A percentile compares a stretch with the other conserved stretches of the same genome.
These are phyloP conservation scores for Arachis stenosperma DNA, from an alignment of 306 rosid species.

Conservation along the genomic window DNA sequence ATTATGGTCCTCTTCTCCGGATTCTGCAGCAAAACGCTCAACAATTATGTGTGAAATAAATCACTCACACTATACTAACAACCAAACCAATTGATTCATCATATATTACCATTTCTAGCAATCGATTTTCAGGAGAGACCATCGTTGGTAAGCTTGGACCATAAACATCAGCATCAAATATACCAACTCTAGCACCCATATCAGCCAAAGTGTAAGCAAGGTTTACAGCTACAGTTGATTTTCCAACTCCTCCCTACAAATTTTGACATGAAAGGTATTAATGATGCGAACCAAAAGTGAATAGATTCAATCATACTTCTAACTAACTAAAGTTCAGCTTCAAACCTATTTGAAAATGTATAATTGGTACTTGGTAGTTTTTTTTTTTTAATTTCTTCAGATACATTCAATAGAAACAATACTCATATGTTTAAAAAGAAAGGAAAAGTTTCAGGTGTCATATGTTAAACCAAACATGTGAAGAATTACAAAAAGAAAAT, in stretches of 20 bases:
- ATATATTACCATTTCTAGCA: constrained; percentile 75
- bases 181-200: constrained; percentile 99
- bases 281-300: constrained; percentile 26
- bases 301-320: constrained; percentile 26
- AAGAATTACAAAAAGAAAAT: not conserved
- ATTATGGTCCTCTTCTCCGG: constrained; percentile 81
- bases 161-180: constrained; percentile 96
- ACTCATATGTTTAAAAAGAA: not conserved
- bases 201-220: constrained; percentile 95
- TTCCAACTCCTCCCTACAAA: constrained; percentile 95
- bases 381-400: constrained; percentile 6
- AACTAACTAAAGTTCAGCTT: not conserved
- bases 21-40: constrained; percentile 55
- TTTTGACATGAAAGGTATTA: constrained; percentile 29
- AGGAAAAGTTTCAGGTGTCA: constrained; percentile 5
- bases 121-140: constrained; percentile 95
- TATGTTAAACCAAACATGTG: constrained; percentile 6
- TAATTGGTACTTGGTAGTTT: not conserved
- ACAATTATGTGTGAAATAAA: constrained; percentile 40
- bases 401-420: not conserved
- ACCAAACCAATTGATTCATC: constrained; percentile 7
- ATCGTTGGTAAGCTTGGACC: constrained; percentile 99
- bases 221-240: constrained; percentile 94
- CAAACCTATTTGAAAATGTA: constrained; percentile 1
- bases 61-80: constrained; percentile 34